phyloP scores from a whole-genome alignment of 2,329 filamentous ascomycete species.

The Didymella segeticola region DNA sequence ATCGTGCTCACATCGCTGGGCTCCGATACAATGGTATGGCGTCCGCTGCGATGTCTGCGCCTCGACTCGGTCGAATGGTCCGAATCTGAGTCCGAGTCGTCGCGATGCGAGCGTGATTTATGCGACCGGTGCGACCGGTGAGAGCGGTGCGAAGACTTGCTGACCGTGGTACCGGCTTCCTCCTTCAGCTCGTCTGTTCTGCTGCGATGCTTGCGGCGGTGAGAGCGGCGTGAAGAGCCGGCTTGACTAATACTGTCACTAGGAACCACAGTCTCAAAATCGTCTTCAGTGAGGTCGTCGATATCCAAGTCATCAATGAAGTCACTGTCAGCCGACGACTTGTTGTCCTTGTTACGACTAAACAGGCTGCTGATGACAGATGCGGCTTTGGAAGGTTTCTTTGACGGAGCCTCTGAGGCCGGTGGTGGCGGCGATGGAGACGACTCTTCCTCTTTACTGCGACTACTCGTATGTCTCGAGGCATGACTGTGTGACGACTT shows the following conservation, averaged over 20 bases:
- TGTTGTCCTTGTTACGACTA: conserved; percentile 39
- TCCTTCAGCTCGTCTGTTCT: conserved; percentile 15
- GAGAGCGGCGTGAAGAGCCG: conserved; percentile 34
- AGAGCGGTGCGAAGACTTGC: conserved; percentile 39
- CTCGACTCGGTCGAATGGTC: conserved; percentile 30
- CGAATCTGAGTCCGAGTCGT: conserved; percentile 20
- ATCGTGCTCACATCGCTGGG: conserved; percentile 46
- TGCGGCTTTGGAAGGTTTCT: conserved; percentile 34
- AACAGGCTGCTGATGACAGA: conserved; percentile 48
- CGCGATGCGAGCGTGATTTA: conserved; percentile 26
- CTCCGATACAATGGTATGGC: conserved; percentile 37
- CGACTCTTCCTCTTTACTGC: conserved; percentile 27
- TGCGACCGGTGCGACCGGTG: conserved; percentile 35
- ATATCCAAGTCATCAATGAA: conserved; percentile 48
- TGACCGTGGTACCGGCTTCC: conserved; percentile 31
- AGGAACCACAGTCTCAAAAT: conserved; percentile 55
- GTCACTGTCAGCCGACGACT: conserved; percentile 39
- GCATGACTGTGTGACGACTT: conserved; percentile 38
- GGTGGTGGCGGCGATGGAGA: conserved; percentile 36
- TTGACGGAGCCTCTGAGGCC: conserved; percentile 29
- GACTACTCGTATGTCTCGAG: conserved; percentile 37
- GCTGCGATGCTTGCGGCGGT: conserved; percentile 41
- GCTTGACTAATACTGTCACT: conserved; percentile 57
- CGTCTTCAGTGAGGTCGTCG: conserved; percentile 43
- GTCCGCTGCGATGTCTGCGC: conserved; percentile 26